Base-by-base conservation (phyloP, 495 filamentous ascomycete genomes). In the Tuber microsphaerosporum region DNA sequence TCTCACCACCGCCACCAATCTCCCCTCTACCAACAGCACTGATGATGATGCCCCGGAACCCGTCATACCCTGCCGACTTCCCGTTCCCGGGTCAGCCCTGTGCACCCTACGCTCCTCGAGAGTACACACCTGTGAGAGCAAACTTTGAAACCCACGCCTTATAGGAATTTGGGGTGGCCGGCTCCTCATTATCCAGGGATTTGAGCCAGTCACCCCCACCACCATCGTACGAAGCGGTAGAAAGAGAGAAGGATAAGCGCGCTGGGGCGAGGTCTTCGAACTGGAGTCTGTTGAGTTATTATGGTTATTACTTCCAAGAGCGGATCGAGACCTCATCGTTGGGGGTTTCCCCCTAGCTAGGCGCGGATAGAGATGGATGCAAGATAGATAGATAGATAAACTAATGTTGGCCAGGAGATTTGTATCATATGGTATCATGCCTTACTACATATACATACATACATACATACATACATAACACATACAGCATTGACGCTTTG, bases 131-230 rank as follows among this genome's bases (percentile, higher is more conserved):
- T n/a, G 73, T 73, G 43, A 41, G 73, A 41, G 31, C 76, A 19
- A 73, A 71, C 34, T 79, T 79, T 39, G 77, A 79, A 71, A 73
- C 70, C 42, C 70, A 79, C n/a, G 45, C 51, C 34, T 79, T 79
- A 79, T 79, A 79, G 77, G 77, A 75, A 51, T 71, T 79, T 79
- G 77, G 77, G 77, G 77, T 79, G 77, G 65, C 73, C 76, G 77
- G 77, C 73, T 79, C 77, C 31, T 75, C 77, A 20, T 70, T 79
- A 61, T 61, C 69, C 16, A 71, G 76, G 56, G 61, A 79, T 75
- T 72, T 79, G 77, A 79, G 75, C 75, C 76, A 73, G 76, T 79
- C 77, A 79, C 77, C 77, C 77, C 77, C 77, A 79, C 77, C 77
- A 61, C 77, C 77, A 41, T 76, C 77, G 46, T 79, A 79, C 75